These are phyloP conservation scores for Miscanthus sacchariflorus DNA, from an alignment of 202 grass and related monocot genomes.

Conservation along the genomic window DNA sequence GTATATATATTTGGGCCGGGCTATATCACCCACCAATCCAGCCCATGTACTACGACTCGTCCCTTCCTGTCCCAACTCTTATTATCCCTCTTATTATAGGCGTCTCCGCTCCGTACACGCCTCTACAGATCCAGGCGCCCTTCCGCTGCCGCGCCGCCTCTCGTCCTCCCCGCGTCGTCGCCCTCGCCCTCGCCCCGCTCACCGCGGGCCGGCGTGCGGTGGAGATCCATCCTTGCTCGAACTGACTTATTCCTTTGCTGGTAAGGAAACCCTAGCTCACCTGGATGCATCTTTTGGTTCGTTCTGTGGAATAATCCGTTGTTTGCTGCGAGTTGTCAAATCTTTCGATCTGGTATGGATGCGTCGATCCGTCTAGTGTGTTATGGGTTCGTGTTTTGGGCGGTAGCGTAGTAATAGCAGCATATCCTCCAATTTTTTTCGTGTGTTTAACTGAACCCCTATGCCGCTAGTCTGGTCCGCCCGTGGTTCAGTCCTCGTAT, in stretches of 20 bases:
- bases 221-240: neutral
- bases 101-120: slow-evolving; percentile 15
- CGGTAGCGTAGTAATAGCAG: neutral
- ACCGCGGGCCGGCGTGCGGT: neutral
- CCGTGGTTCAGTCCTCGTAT: neutral
- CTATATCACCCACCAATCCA: neutral
- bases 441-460: neutral
- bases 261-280: slow-evolving; percentile 21
- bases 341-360: neutral
- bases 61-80: neutral
- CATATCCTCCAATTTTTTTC: neutral
- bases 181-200: neutral
- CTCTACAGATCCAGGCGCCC: slow-evolving; percentile 26
- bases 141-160: neutral
- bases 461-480: neutral
- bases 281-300: neutral
- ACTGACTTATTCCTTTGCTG: neutral
- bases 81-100: neutral
- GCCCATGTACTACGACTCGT: neutral
- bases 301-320: neutral
- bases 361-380: neutral
- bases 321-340: neutral
- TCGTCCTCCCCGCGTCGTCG: neutral
- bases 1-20: no score
- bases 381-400: neutral